Conservation (phyloP, 75 land plant species). For the Picea sitchensis region DNA sequence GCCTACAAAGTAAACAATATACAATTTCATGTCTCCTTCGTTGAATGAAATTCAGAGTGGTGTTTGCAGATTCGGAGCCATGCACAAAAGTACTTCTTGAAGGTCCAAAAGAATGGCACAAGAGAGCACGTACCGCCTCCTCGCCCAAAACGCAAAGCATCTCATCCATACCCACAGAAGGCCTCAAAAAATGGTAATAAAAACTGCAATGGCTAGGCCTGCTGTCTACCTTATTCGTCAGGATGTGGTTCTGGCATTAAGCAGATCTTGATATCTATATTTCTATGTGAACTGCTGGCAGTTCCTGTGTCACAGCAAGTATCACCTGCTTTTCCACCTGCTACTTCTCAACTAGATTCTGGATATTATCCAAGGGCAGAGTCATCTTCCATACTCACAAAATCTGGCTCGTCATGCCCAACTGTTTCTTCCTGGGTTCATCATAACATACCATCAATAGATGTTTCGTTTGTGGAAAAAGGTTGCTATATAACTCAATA, state of each 20-base stretch:
- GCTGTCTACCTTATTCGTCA: background rate
- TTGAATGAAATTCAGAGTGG: background rate
- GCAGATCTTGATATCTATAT: background rate
- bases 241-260: background rate
- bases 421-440: conserved; percentile 39
- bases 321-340: conserved; percentile 19
- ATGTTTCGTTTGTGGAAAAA: conserved; percentile 25
- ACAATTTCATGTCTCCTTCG: background rate
- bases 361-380: conserved; percentile 33
- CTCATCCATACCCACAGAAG: conserved; percentile 94
- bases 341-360: conserved; percentile 24
- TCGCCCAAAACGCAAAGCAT: conserved; percentile 94
- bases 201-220: background rate
- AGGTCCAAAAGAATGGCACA: conserved; percentile 96
- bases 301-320: conserved; percentile 29
- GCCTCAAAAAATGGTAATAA: conserved; percentile 71
- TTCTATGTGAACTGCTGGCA: conserved; percentile 14
- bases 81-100: conserved; percentile 94
- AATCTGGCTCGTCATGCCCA: conserved; percentile 23
- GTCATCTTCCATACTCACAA: conserved; percentile 35
- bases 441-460: conserved; percentile 15
- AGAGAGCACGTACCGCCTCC: conserved; percentile 95
- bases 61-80: conserved; percentile 83
- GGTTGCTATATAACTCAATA: conserved; percentile 13
- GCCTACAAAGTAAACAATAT: no score